Evolutionary conservation across 169 alveolate genomes (phyloP).

Genomic region (Eimeria tenella): DNA sequence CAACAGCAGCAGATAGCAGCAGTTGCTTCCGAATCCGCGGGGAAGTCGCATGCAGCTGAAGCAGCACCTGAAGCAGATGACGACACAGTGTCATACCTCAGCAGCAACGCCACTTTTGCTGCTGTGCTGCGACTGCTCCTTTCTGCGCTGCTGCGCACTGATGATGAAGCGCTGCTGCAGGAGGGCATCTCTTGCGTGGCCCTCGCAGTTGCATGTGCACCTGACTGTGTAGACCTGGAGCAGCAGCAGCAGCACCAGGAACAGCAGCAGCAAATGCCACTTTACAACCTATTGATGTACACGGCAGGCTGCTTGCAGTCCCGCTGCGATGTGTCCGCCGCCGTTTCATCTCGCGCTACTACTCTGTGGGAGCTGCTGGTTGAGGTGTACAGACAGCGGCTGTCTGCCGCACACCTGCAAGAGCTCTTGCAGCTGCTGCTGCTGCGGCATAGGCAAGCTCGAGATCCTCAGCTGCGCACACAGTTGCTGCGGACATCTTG

Average conservation of each 20-base stretch:
- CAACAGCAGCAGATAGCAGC: background rate
- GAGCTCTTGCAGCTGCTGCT: constrained; percentile 21
- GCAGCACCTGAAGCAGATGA: background rate
- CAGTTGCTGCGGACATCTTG: constrained; percentile 25
- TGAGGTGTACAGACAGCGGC: constrained; percentile 36
- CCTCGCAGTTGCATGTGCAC: background rate
- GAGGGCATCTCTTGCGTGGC: constrained; percentile 26
- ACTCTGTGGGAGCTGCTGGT: constrained; percentile 29
- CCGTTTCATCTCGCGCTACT: background rate
- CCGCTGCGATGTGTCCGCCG: constrained; percentile 25
- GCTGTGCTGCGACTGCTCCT: constrained; percentile 12
- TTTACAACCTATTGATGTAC: constrained; percentile 2
- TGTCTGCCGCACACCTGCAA: constrained; percentile 16
- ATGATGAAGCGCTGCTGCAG: constrained; percentile 38
- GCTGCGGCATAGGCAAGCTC: background rate
- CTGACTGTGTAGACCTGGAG: background rate
- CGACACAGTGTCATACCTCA: background rate
- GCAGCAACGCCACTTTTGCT: background rate
- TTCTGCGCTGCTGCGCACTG: constrained; percentile 11
- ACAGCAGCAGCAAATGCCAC: constrained; percentile 24
- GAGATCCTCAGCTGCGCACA: constrained; percentile 26
- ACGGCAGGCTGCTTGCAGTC: constrained; percentile 5
- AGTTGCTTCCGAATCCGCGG: background rate
- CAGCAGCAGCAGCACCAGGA: constrained; percentile 13
- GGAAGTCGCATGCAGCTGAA: background rate